Evolutionary conservation across 1,284 basidiomycete species (phyloP).

Genomic region (Boletus calvinii): DNA sequence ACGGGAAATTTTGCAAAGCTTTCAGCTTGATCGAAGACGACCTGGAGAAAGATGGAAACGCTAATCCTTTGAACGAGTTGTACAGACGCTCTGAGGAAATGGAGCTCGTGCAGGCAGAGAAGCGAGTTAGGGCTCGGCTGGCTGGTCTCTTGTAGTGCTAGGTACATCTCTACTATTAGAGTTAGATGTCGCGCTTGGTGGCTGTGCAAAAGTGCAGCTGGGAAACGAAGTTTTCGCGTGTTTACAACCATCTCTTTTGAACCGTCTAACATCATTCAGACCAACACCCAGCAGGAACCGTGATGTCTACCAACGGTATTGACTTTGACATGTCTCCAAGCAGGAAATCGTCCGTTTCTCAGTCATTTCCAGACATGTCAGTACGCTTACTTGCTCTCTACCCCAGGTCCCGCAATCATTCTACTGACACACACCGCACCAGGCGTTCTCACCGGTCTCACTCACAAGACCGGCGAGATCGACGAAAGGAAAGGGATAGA

Average conservation of each 20-base stretch:
- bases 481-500: conserved; percentile 52
- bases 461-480: conserved; percentile 54
- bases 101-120: conserved; percentile 59
- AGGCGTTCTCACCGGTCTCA: conserved; percentile 67
- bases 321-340: conserved; percentile 63
- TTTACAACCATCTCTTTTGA: conserved; percentile 23
- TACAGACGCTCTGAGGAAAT: conserved; percentile 51
- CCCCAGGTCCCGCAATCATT: conserved; percentile 63
- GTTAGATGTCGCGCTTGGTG: no score
- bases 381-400: conserved; percentile 16
- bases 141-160: conserved; percentile 40
- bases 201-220: conserved; percentile 25
- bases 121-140: conserved; percentile 52
- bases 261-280: conserved; percentile 12
- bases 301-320: conserved; percentile 50
- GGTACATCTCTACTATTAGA: no score
- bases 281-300: conserved; percentile 9
- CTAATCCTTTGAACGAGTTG: conserved; percentile 55
- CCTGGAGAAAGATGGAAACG: conserved; percentile 56
- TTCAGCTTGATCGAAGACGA: conserved; percentile 57
- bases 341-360: conserved; percentile 58
- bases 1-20: conserved; percentile 57
- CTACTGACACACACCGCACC: conserved; percentile 70
- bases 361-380: conserved; percentile 4
- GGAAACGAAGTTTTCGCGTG: conserved; percentile 36